A percentile compares a stretch with the other conserved stretches of the same genome.
These are phyloP conservation scores for Leucaena leucocephala DNA, from an alignment of 306 rosid species.

Conservation along the genomic window DNA sequence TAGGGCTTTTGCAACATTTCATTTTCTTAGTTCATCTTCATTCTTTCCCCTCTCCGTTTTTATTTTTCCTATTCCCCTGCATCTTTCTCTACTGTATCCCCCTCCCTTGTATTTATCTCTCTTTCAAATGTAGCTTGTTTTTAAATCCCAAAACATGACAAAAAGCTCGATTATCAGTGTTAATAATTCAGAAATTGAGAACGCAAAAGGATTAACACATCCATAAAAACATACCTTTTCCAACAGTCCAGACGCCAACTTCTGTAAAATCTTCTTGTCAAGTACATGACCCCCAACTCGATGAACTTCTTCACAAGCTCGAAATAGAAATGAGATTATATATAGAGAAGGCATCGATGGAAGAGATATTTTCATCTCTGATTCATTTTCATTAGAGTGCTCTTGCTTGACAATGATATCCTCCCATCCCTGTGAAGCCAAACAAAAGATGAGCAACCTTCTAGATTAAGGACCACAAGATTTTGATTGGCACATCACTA, in stretches of 20 bases:
- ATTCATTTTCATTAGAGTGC: slow-evolving; percentile 70
- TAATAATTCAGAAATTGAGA: no score
- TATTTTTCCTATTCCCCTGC: not conserved
- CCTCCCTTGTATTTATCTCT: not conserved
- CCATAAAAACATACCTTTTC: slow-evolving; percentile 68
- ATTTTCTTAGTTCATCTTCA: not conserved
- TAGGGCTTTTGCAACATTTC: not conserved
- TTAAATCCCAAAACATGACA: not conserved
- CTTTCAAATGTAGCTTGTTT: not conserved
- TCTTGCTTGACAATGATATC: slow-evolving; percentile 88
- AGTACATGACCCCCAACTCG: slow-evolving; percentile 97
- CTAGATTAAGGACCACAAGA: slow-evolving; percentile 23
- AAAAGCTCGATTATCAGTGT: not conserved
- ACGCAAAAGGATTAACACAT: slow-evolving; percentile 1
- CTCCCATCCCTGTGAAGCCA: slow-evolving; percentile 89
- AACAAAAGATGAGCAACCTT: slow-evolving; percentile 31
- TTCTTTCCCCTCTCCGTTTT: not conserved
- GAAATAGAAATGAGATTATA: slow-evolving; percentile 75
- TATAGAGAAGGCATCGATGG: slow-evolving; percentile 96
- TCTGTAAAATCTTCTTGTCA: slow-evolving; percentile 85
- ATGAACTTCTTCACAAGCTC: slow-evolving; percentile 92
- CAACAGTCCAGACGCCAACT: slow-evolving; percentile 68
- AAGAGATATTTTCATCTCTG: slow-evolving; percentile 89
- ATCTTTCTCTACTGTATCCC: not conserved
- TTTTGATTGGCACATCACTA: slow-evolving; percentile 18